A percentile compares a stretch with the other conserved stretches of the same genome.
These are phyloP conservation scores for Orbilia blumenaviensis DNA, from an alignment of 2,329 filamentous ascomycete genomes.

Conservation along the genomic window DNA sequence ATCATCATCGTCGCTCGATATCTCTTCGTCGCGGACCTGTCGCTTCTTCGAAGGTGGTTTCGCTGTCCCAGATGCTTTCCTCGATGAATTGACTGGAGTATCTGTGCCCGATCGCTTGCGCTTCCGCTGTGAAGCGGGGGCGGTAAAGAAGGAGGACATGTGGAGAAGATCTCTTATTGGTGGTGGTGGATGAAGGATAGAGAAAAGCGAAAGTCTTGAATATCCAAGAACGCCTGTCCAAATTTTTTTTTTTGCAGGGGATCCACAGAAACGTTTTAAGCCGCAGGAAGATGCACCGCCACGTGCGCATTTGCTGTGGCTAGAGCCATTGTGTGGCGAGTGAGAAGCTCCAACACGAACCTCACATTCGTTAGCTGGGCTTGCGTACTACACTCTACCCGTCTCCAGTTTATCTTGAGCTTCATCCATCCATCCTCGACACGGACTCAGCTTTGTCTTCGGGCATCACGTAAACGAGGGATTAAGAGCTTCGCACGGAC, in stretches of 20 bases:
- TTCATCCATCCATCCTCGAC: constrained; percentile 35
- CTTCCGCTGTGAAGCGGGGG: constrained; percentile 87
- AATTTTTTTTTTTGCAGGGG: constrained; percentile 52
- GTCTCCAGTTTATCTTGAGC: constrained; percentile 31
- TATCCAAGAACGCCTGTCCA: constrained; percentile 9
- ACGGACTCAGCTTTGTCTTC: constrained; percentile 17
- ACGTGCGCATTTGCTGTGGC: constrained; percentile 1
- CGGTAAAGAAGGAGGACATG: constrained; percentile 97
- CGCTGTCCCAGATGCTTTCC: constrained; percentile 63
- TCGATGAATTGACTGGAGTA: constrained; percentile 61
- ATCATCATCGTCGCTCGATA: constrained; percentile 80
- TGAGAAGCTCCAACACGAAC: constrained; percentile 37
- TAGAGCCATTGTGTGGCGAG: constrained; percentile 1
- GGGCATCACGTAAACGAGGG: constrained; percentile 10
- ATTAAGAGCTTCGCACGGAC: not conserved
- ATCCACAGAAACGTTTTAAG: constrained; percentile 36
- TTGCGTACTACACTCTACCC: constrained; percentile 33
- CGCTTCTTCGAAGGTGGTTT: constrained; percentile 60
- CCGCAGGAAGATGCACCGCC: constrained; percentile 31
- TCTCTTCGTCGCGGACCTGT: constrained; percentile 74
- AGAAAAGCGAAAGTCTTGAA: not conserved
- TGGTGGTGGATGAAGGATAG: not conserved
- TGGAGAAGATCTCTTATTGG: not conserved
- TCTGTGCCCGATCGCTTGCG: constrained; percentile 75
- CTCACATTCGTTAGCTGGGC: constrained; percentile 14